These are phyloP conservation scores for Phyllosticta capitalensis DNA, from an alignment of 2,329 filamentous ascomycete genomes.

Conservation along the genomic window DNA sequence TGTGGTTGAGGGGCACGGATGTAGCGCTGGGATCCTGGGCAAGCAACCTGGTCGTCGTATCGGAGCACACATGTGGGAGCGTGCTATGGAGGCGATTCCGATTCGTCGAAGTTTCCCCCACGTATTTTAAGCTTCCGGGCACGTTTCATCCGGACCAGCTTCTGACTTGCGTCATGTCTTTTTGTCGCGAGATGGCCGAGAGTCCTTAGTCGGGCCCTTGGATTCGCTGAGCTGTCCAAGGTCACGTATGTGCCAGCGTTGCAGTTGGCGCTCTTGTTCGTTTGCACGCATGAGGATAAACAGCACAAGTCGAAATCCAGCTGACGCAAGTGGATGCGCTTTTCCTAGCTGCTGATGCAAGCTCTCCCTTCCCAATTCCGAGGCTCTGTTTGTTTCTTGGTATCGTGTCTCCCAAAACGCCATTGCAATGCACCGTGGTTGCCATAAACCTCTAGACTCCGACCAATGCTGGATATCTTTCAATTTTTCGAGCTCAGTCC, in stretches of 20 bases:
- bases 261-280: not conserved
- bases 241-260: not conserved
- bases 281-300: not conserved
- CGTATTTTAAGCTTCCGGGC: not conserved
- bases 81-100: not conserved
- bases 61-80: not conserved
- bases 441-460: not conserved
- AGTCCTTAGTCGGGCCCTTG: not conserved
- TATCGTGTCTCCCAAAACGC: slow-evolving; percentile 2
- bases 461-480: not conserved
- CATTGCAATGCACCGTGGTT: slow-evolving; percentile 5
- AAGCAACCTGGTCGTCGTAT: not conserved
- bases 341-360: not conserved
- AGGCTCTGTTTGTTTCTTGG: not conserved
- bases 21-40: not conserved
- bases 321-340: not conserved
- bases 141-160: not conserved
- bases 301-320: not conserved
- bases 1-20: not conserved
- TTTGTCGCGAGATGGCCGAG: not conserved
- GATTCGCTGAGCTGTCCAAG: not conserved
- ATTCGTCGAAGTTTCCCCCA: not conserved
- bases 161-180: not conserved
- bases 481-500: not conserved
- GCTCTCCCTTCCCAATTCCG: not conserved